Percentiles rank a stretch among this genome's conserved stretches.
These are phyloP conservation scores for Fonsecaea pugnacius DNA, from an alignment of 2,329 filamentous ascomycete species.

Conservation along the genomic window DNA sequence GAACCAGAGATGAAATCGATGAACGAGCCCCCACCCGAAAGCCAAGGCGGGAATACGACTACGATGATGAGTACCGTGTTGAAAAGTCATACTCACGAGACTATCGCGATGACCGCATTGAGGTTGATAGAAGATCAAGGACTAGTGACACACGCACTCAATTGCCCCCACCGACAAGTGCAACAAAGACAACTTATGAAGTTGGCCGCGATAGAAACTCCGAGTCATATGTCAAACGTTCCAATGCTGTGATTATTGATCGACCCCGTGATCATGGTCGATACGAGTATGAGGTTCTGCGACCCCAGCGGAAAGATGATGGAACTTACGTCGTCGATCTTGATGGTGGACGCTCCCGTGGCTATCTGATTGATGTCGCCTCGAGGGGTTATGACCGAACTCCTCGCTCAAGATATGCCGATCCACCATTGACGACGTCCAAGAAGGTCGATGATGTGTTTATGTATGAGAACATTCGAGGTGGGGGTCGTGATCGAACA, in stretches of 20 bases:
- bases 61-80: conserved; percentile 23
- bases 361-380: conserved; percentile 20
- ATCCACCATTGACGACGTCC: neutral
- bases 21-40: conserved; percentile 12
- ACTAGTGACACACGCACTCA: conserved; percentile 17
- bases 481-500: conserved; percentile 18
- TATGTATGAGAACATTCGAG: conserved; percentile 18
- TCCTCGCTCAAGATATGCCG: conserved; percentile 17
- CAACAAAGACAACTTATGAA: conserved; percentile 30
- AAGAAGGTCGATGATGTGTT: conserved; percentile 19
- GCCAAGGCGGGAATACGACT: conserved; percentile 22
- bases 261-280: conserved; percentile 21
- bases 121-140: conserved; percentile 21
- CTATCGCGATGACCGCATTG: conserved; percentile 26
- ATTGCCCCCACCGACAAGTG: neutral
- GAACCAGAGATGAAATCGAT: conserved; percentile 19
- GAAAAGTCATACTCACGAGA: conserved; percentile 24
- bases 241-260: conserved; percentile 27
- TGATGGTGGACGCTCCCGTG: conserved; percentile 12
- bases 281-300: conserved; percentile 32
- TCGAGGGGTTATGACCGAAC: conserved; percentile 15
- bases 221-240: conserved; percentile 30
- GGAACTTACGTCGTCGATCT: conserved; percentile 32
- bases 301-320: conserved; percentile 28
- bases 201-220: conserved; percentile 29